These are phyloP conservation scores for Clonostachys sp. DNA, from an alignment of 2,329 filamentous ascomycete genomes.

Conservation along the genomic window DNA sequence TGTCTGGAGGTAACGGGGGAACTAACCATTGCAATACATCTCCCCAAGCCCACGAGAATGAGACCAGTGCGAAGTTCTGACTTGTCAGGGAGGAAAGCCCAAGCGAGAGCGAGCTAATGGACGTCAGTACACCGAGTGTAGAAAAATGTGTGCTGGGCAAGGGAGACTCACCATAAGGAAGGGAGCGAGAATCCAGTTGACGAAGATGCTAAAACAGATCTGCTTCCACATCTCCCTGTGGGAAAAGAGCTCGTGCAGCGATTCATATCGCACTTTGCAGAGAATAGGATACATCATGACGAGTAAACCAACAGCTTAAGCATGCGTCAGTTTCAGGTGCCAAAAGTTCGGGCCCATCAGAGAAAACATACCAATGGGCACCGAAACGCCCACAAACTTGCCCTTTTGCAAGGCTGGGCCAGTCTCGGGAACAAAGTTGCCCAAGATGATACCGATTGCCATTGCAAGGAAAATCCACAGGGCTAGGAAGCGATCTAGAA, in stretches of 20 bases:
- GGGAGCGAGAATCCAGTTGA: constrained; percentile 83
- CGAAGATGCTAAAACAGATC: constrained; percentile 67
- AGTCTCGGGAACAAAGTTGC: constrained; percentile 65
- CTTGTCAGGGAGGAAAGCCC: constrained; percentile 62
- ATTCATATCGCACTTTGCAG: constrained; percentile 79
- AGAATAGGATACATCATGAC: constrained; percentile 96
- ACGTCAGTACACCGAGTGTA: constrained; percentile 6
- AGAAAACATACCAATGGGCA: constrained; percentile 53
- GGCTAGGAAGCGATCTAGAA: constrained; percentile 60
- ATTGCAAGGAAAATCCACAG: constrained; percentile 78
- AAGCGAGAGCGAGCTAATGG: constrained; percentile 56
- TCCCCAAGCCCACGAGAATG: constrained; percentile 76
- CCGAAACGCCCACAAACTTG: constrained; percentile 64
- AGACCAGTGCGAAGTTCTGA: constrained; percentile 58
- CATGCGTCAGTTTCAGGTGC: neutral
- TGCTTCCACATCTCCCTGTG: constrained; percentile 69
- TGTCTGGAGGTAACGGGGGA: constrained; percentile 20
- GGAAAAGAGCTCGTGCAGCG: constrained; percentile 61
- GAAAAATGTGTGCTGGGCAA: neutral
- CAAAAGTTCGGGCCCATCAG: too few relatives aligned
- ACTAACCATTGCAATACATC: constrained; percentile 79
- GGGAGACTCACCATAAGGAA: constrained; percentile 64
- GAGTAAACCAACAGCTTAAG: constrained; percentile 67
- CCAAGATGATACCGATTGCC: constrained; percentile 68
- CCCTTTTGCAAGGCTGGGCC: constrained; percentile 63